Evolutionary conservation across 2,329 filamentous ascomycete genomes (phyloP), one percentile per base, ranked within the genome.

Genomic region (Penicillium janthinellum): DNA sequence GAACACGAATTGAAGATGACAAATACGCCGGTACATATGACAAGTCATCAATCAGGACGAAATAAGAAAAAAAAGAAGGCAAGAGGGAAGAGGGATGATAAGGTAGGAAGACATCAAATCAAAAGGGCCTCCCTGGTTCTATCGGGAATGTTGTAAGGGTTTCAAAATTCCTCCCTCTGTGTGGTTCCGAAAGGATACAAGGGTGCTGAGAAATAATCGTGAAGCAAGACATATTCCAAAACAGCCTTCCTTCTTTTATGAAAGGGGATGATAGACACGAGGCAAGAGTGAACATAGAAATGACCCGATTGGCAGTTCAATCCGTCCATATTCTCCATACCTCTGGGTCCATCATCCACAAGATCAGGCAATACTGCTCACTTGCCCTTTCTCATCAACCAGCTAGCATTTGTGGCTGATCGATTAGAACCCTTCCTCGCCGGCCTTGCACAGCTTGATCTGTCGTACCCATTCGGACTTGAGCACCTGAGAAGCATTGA

Each of bases 391-490:
- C 11, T 17, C 22, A 8, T 35, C 28, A 48, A 12, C 45, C 28
- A 20, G 12, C 44, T 3, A 25, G 14, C 20, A 49, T 17, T 28
- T 8, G 41, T 4, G 22, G 44, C 31, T 11, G 14, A 25, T 56
- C 20, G 44, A 69, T 77, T 68, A 97, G 70, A 96, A 88, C 59
- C 95, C 95, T 83, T 98, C 93, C 79, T 98, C 91, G 67, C 94
- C 95, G 62, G 95, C 94, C 78, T 93, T 95, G 82, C 95, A 99
- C 59, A 98, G 85, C 79, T 93, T 96, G 78, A 98, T 97, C 78
- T 97, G 94, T 68, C 95, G 91, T 67, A 95, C 92, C 95, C 95
- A 99, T 81, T 99, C 95, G 4, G 94, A 98, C 78, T 96, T 96
- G 71, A 99, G 87, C 58, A 98, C 92, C 79, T 99, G 95, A 42